Base-by-base conservation (phyloP, 352 stramenopile genomes). In the Aphanomyces invadans region DNA sequence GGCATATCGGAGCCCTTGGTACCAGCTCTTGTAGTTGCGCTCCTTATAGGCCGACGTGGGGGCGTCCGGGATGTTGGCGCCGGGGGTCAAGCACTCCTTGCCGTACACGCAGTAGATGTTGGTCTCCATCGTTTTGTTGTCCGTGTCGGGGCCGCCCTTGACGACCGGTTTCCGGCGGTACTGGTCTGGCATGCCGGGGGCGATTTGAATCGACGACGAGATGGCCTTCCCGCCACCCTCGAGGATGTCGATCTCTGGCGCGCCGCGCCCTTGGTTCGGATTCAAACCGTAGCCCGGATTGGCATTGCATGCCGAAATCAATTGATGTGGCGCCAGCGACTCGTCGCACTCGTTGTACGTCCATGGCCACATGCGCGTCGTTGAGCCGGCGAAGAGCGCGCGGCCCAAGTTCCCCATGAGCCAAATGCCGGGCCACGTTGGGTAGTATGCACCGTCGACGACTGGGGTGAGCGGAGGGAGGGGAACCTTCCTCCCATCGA, bases 351-450 rank as follows among this genome's bases (percentile, higher is more conserved):
- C 80, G 59, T 97, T 78, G 71, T 95, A 98, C 51, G 75, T 95
- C 90, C 90, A 98, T 0, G 95, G 95, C 95, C 95, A 98, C 67
- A 98, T 89, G 64, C 92, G 90, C 73, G 95, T 95, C 0, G 89
- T 97, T 0, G 80, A 90, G 1, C 74, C 76, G 11, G 95, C 91
- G 70, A 98, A 98, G 0, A 96, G 94, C 7, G 94, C 91, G 52
- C 95, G 70, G 5, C 90, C 93, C n/a, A 98, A 76, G 74, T 98
- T 98, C 2, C 95, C 95, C 25, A 98, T 60, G 21, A 98, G 71
- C 95, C 95, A 98, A 73, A 98, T 89, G 17, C 92, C 95, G 2
- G 95, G 93, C 93, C 93, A 98, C 17, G 79, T 87, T n/a, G 79
- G 79, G 63, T 89, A 88, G 66, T 78, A 89, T 5, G n/a, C 70